Percentiles rank a stretch among this genome's conserved stretches.
phyloP scores from a whole-genome alignment of 116 monocot species.

The Thalassia testudinum region DNA sequence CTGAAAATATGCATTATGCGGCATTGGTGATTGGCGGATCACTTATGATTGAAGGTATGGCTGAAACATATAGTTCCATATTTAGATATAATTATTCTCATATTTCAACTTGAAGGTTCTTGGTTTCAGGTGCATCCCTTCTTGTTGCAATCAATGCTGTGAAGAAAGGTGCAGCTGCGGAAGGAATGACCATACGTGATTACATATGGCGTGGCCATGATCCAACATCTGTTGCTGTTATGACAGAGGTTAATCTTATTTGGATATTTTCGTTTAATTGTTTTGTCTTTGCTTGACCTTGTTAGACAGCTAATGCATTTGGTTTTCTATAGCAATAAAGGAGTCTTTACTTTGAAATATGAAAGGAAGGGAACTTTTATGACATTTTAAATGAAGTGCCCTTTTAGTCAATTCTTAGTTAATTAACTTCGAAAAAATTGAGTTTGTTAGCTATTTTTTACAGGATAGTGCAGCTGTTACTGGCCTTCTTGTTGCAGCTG shows the following conservation, averaged over 20 bases:
- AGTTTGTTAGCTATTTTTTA: too few species aligned
- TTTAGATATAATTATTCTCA: neutral
- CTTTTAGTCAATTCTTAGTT: neutral
- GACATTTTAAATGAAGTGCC: too few species aligned
- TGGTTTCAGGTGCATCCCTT: conserved; percentile 62
- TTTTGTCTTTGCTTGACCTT: too few species aligned
- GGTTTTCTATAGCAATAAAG: too few species aligned
- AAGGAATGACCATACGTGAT: conserved; percentile 85
- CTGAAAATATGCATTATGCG: conserved; percentile 95
- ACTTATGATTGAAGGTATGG: conserved; percentile 89
- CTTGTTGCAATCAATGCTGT: conserved; percentile 96
- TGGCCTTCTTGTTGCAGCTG: conserved; percentile 83
- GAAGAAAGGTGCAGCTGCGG: conserved; percentile 90
- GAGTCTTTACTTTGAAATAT: too few species aligned
- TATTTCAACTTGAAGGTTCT: neutral
- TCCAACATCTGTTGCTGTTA: conserved; percentile 97
- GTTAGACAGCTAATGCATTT: too few species aligned
- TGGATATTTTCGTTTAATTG: too few species aligned
- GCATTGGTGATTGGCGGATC: conserved; percentile 96
- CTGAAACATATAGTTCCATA: neutral
- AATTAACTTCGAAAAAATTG: too few species aligned
- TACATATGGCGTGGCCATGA: conserved; percentile 98
- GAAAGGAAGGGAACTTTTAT: too few species aligned
- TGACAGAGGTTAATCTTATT: conserved; percentile 85
- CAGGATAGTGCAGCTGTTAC: conserved; percentile 99